Conservation (phyloP, 2,329 filamentous ascomycete genomes). For the Neofusicoccum umdonicola region DNA sequence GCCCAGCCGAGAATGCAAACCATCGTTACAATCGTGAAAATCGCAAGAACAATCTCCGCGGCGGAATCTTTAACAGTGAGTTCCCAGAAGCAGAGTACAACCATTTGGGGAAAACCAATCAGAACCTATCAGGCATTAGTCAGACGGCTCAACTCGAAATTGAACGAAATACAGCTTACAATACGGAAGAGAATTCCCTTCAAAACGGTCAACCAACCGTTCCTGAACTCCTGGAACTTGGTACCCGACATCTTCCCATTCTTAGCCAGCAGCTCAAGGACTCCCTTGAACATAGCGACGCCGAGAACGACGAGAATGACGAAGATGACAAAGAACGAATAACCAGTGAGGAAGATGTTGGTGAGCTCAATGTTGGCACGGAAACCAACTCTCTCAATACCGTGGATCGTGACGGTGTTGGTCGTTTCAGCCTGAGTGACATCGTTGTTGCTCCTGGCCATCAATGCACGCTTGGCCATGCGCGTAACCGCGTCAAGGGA, state of each 20-base stretch:
- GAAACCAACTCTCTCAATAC: constrained; percentile 89
- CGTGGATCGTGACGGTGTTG: constrained; percentile 59
- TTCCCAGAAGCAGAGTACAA: constrained; percentile 89
- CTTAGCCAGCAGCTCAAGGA: constrained; percentile 74
- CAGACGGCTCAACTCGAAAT: constrained; percentile 32
- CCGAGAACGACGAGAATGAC: constrained; percentile 70
- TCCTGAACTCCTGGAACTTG: constrained; percentile 89
- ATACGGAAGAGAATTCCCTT: constrained; percentile 93
- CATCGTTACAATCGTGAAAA: constrained; percentile 86
- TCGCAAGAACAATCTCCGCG: constrained; percentile 79
- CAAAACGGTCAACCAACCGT: constrained; percentile 87
- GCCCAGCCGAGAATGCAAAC: constrained; percentile 78
- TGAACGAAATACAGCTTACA: constrained; percentile 24
- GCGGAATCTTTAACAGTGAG: constrained; percentile 81
- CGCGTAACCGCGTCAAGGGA: constrained; percentile 43
- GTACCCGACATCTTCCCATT: constrained; percentile 76
- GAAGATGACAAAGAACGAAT: constrained; percentile 86
- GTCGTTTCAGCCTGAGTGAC: constrained; percentile 32
- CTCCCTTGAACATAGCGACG: constrained; percentile 75
- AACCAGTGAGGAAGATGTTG: constrained; percentile 89
- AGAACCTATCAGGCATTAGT: constrained; percentile 48
- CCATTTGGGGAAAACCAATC: constrained; percentile 89
- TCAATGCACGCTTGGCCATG: constrained; percentile 27
- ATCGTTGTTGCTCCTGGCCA: constrained; percentile 1
- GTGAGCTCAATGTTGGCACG: constrained; percentile 79